A percentile compares a stretch with the other conserved stretches of the same genome.
Conservation (phyloP, 2,329 filamentous ascomycete species). For the Corniculantispora saksenae region DNA sequence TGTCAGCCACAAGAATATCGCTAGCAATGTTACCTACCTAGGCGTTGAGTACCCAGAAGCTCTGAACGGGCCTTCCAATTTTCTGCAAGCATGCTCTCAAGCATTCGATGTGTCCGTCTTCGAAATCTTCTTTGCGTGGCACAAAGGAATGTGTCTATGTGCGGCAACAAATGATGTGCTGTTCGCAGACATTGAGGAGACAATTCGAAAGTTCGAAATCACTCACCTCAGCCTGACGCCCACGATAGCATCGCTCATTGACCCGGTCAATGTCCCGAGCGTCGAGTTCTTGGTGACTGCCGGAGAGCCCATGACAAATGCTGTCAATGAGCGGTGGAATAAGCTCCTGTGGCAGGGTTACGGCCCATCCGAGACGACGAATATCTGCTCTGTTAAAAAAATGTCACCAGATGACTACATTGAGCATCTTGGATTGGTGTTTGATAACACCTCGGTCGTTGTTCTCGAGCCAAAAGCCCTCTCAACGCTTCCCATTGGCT, state of each 20-base stretch:
- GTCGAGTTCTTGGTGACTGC: slow-evolving; percentile 79
- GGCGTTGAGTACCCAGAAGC: slow-evolving; percentile 63
- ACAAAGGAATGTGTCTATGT: slow-evolving; percentile 75
- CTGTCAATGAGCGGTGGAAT: slow-evolving; percentile 70
- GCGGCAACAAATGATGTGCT: slow-evolving; percentile 72
- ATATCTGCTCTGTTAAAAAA: slow-evolving; percentile 77
- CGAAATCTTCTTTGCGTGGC: slow-evolving; percentile 86
- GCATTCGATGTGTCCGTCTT: slow-evolving; percentile 88
- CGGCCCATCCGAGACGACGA: slow-evolving; percentile 83
- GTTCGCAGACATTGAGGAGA: slow-evolving; percentile 69
- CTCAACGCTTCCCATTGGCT: slow-evolving; percentile 65
- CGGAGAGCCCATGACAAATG: slow-evolving; percentile 75
- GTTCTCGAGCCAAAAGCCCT: slow-evolving; percentile 53
- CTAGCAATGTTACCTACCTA: slow-evolving; percentile 72
- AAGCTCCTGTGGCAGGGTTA: slow-evolving; percentile 76
- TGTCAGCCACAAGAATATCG: slow-evolving; percentile 73
- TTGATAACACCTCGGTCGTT: slow-evolving; percentile 75
- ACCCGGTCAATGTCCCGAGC: slow-evolving; percentile 65
- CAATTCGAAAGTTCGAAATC: slow-evolving; percentile 63
- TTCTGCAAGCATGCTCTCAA: slow-evolving; percentile 82
- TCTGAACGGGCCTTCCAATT: slow-evolving; percentile 44
- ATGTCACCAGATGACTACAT: slow-evolving; percentile 61
- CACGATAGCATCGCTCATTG: slow-evolving; percentile 76
- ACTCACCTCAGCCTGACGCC: slow-evolving; percentile 87
- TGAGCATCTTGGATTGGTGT: slow-evolving; percentile 73